Conservation (phyloP, 2,329 filamentous ascomycete species). For the Aspergillus candidus region DNA sequence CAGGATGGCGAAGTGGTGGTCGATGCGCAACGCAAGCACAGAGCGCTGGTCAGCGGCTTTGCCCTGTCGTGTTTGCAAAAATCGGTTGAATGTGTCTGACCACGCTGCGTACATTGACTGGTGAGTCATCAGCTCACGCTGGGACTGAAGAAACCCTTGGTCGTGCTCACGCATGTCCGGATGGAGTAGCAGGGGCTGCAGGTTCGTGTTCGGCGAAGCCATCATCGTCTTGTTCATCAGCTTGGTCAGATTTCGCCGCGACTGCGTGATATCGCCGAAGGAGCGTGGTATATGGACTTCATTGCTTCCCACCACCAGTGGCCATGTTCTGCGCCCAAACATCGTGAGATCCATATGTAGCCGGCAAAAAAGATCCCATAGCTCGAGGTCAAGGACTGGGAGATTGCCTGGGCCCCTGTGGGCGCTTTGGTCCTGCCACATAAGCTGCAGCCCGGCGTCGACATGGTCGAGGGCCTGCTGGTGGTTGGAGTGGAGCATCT, state of each 20-base stretch:
- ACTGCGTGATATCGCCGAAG: conserved; percentile 10
- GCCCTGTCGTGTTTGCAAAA: neutral
- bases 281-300: neutral
- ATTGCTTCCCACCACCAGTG: conserved; percentile 5
- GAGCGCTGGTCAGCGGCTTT: conserved; percentile 8
- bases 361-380: conserved; percentile 13
- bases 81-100: conserved; percentile 7
- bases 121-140: too few species aligned
- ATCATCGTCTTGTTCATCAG: conserved; percentile 9
- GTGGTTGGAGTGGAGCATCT: conserved; percentile 15
- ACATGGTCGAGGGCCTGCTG: conserved; percentile 17
- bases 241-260: conserved; percentile 11
- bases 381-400: conserved; percentile 14
- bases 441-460: conserved; percentile 16
- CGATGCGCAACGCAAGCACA: conserved; percentile 6
- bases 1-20: conserved; percentile 7
- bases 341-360: conserved; percentile 18
- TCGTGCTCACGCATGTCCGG: too few species aligned
- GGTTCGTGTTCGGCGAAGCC: conserved; percentile 6
- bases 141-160: too few species aligned
- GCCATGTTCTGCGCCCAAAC: conserved; percentile 9
- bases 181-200: neutral
- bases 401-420: neutral
- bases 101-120: conserved; percentile 1
- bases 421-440: conserved; percentile 3